A percentile compares a stretch with the other conserved stretches of the same genome.
phyloP scores from a whole-genome alignment of 306 rosid species.

The Castanopsis chinensis region DNA sequence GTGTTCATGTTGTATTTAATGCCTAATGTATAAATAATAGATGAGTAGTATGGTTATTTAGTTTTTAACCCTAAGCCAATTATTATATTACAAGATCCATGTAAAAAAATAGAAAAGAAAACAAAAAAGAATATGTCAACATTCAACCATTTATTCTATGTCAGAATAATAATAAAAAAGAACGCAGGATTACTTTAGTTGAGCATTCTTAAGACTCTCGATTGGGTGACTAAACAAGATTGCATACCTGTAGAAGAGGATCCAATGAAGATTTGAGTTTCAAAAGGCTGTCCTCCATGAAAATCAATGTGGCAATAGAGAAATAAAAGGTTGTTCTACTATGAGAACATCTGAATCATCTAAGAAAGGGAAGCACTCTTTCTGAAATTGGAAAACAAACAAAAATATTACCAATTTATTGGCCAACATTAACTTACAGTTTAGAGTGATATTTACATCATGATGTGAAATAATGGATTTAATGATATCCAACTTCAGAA shows the following conservation, averaged over 20 bases:
- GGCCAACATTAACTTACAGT: no score
- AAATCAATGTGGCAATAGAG: slow-evolving; percentile 85
- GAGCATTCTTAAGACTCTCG: neutral
- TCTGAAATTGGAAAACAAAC: slow-evolving; percentile 38
- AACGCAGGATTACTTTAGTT: neutral
- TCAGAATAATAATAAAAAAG: no score
- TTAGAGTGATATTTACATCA: slow-evolving; percentile 39
- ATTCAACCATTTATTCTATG: no score
- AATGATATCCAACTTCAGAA: slow-evolving; percentile 83
- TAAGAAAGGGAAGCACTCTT: slow-evolving; percentile 87
- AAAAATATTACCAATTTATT: no score
- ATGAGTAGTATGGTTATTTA: no score
- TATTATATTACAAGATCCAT: no score
- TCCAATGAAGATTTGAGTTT: slow-evolving; percentile 96
- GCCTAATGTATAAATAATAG: no score
- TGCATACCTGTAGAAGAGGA: slow-evolving; percentile 75
- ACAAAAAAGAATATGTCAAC: no score
- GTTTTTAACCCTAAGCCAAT: no score
- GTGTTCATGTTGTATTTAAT: no score
- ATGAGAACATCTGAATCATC: slow-evolving; percentile 85
- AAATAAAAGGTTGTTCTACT: slow-evolving; percentile 90
- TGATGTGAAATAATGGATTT: slow-evolving; percentile 88
- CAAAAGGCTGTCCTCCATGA: slow-evolving; percentile 86
- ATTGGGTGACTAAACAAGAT: neutral
- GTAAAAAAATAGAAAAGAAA: no score